These are phyloP conservation scores for Cryptosporidium tyzzeri DNA, from an alignment of 169 alveolate species.

Conservation along the genomic window DNA sequence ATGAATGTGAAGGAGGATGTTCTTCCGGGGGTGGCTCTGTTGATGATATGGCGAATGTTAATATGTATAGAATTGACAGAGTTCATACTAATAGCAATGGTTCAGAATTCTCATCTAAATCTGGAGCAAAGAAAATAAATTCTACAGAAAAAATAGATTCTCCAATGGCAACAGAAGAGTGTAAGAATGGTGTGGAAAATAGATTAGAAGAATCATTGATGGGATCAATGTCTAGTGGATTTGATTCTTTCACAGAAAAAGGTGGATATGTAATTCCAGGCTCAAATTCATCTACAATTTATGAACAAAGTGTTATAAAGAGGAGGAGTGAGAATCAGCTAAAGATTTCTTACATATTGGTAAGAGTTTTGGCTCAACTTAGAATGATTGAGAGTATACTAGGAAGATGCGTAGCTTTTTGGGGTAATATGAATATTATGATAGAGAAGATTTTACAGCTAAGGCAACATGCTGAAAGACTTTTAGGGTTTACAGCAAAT, in stretches of 20 bases:
- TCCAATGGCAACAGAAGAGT: not conserved
- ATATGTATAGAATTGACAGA: not conserved
- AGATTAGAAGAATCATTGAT: not conserved
- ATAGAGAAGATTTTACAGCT: conserved; percentile 60
- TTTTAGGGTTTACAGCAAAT: conserved; percentile 63
- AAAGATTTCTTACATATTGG: conserved; percentile 53
- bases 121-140: not conserved
- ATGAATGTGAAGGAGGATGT: not conserved
- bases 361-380: conserved; percentile 65
- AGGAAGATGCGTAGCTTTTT: conserved; percentile 71
- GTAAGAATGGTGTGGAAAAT: not conserved
- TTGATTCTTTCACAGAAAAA: not conserved
- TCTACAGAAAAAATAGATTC: not conserved
- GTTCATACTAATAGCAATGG: not conserved
- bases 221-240: not conserved
- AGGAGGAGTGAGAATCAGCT: conserved; percentile 34
- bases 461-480: conserved; percentile 65
- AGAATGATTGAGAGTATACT: conserved; percentile 71
- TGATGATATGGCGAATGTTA: not conserved
- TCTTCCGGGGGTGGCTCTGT: not conserved
- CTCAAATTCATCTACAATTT: conserved; percentile 3
- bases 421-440: conserved; percentile 74
- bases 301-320: not conserved
- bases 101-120: not conserved
- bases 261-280: not conserved